Evolutionary conservation across 2,329 filamentous ascomycete species (phyloP), one percentile per base, ranked within the genome.

Genomic region (Colletotrichum orbiculare): DNA sequence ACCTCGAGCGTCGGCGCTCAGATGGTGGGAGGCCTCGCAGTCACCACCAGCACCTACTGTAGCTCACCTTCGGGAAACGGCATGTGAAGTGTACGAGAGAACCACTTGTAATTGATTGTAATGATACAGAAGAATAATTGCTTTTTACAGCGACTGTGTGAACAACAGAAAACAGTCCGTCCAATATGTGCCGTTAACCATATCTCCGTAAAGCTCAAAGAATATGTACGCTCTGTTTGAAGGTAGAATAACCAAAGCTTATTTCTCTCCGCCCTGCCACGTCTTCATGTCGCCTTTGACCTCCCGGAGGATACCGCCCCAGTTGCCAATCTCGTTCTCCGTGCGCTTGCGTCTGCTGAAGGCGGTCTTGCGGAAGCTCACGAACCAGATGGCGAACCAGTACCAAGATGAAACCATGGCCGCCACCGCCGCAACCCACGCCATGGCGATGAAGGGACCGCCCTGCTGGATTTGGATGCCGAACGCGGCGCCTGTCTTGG

Each of bases 381-480:
- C 70, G 12, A 72, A 71, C 71, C 71, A 73, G 2, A 73, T 57
- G 25, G 52, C 42, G 47, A 70, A 69, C 71, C 71, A 73, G 38
- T 68, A 71, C 8, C 25, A 13, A 1, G 55, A 62, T 3, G 67
- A 62, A 0, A 63, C 34, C 49, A 53, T 35, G 0, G 66, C 49
- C 4, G 70, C 55, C 1, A 67, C 69, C 9, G 69, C 64, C 0
- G 68, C 61, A 6, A 68, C 65, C 70, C 70, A 72, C 4, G 62
- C 35, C 53, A 71, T 66, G 15, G 64, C 69, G 2, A 73, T 41
- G 39, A 69, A 71, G 1, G 49, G 33, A 3, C 45, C 48, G 8
- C 71, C 71, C 10, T 48, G 33, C 17, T 54, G 54, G 3, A 68
- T 64, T 13, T 60, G 17, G 6, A 72, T 50, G 8, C 66, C 66